Percentiles rank a stretch among this genome's conserved stretches.
phyloP scores from a whole-genome alignment of 2,329 filamentous ascomycete genomes.

The Colletotrichum plurivorum region DNA sequence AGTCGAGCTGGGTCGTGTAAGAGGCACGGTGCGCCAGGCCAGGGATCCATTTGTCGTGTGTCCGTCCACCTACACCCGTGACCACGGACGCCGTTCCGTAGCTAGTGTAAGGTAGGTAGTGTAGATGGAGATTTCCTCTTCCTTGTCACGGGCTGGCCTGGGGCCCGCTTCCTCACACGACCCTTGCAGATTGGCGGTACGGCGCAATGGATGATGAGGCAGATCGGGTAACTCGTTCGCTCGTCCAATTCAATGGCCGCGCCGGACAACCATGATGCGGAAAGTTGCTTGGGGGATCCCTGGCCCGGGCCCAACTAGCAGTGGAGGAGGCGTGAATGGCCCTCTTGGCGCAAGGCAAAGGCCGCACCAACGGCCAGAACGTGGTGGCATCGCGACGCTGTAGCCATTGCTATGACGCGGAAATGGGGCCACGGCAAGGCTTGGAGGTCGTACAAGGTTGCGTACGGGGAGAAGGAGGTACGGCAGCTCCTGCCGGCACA shows the following conservation, averaged over 20 bases:
- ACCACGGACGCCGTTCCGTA: too few relatives aligned
- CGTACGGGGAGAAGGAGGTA: neutral
- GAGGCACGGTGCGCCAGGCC: neutral
- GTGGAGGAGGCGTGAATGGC: slow-evolving; percentile 14
- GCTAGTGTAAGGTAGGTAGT: too few relatives aligned
- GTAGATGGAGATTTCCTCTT: too few relatives aligned
- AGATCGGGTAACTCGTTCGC: slow-evolving; percentile 30
- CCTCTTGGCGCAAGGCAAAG: slow-evolving; percentile 15
- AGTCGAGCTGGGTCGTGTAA: neutral
- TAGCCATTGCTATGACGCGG: slow-evolving; percentile 25
- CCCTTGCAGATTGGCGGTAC: too few relatives aligned
- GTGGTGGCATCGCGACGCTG: slow-evolving; percentile 21
- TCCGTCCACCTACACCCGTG: too few relatives aligned
- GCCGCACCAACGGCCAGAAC: slow-evolving; percentile 11
- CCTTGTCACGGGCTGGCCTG: too few relatives aligned
- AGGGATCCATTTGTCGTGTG: too few relatives aligned
- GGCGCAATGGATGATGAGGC: neutral
- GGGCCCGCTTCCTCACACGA: too few relatives aligned
- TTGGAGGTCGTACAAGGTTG: slow-evolving; percentile 24
- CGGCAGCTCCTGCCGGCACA: slow-evolving; percentile 6
- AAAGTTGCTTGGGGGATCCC: slow-evolving; percentile 19
- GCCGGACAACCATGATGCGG: neutral
- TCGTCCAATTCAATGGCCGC: slow-evolving; percentile 8
- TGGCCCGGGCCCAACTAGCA: slow-evolving; percentile 13
- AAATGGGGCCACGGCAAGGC: slow-evolving; percentile 26